These are phyloP conservation scores for Aulographum hederae DNA, from an alignment of 2,329 filamentous ascomycete genomes.

Conservation along the genomic window DNA sequence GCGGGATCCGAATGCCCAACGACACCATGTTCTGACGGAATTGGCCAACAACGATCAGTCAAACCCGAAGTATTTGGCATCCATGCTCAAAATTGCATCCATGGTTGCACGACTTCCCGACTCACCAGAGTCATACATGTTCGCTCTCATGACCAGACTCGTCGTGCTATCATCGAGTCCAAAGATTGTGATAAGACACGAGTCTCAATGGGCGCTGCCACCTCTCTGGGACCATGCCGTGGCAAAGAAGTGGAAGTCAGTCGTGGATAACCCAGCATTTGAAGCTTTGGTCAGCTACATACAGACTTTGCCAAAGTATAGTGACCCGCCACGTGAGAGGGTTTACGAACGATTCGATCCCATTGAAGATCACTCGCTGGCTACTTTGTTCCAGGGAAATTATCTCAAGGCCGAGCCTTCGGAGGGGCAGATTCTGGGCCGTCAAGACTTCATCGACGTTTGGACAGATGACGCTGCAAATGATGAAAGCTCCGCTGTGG, in stretches of 20 bases:
- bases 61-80: slow-evolving; percentile 28
- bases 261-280: slow-evolving; percentile 22
- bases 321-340: slow-evolving; percentile 17
- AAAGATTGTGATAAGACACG: slow-evolving; percentile 33
- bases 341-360: slow-evolving; percentile 23
- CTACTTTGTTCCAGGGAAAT: slow-evolving; percentile 25
- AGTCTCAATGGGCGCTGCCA: slow-evolving; percentile 31
- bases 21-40: too few species aligned
- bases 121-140: slow-evolving; percentile 17
- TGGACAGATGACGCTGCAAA: not conserved
- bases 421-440: slow-evolving; percentile 11
- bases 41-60: too few species aligned
- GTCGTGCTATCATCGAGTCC: slow-evolving; percentile 26
- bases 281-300: slow-evolving; percentile 24
- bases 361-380: slow-evolving; percentile 22
- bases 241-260: slow-evolving; percentile 14
- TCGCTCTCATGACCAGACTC: slow-evolving; percentile 21
- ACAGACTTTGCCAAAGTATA: slow-evolving; percentile 23
- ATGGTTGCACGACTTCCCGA: slow-evolving; percentile 12
- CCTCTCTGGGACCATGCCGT: slow-evolving; percentile 23
- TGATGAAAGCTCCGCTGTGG: too few species aligned
- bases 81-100: slow-evolving; percentile 27
- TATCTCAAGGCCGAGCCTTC: slow-evolving; percentile 25
- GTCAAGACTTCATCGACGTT: not conserved
- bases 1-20: not conserved